A percentile compares a stretch with the other conserved stretches of the same genome.
phyloP scores from a whole-genome alignment of 148 eudicot species.

The Selenicereus undatus region DNA sequence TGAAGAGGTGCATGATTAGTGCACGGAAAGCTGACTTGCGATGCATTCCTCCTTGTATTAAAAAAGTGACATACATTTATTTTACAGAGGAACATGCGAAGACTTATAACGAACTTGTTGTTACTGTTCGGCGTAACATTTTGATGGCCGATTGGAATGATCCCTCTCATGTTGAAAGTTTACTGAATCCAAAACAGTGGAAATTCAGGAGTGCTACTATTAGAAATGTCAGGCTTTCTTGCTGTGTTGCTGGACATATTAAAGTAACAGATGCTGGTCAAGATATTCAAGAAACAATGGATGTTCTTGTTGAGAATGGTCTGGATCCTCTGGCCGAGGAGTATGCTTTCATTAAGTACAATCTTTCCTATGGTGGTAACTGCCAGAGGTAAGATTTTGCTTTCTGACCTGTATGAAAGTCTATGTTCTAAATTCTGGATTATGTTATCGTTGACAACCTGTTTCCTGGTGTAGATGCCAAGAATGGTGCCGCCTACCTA shows the following conservation, averaged over 20 bases:
- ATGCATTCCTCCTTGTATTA: slow-evolving; percentile 85
- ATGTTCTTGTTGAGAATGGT: slow-evolving; percentile 61
- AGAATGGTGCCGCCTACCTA: slow-evolving; percentile 96
- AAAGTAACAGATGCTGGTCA: slow-evolving; percentile 75
- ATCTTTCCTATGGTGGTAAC: slow-evolving; percentile 63
- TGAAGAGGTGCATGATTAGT: slow-evolving; percentile 93
- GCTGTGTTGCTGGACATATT: slow-evolving; percentile 95
- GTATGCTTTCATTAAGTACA: slow-evolving; percentile 53
- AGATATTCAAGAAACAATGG: slow-evolving; percentile 98
- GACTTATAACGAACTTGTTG: slow-evolving; percentile 88
- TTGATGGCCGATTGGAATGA: slow-evolving; percentile 99
- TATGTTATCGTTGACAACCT: slow-evolving; percentile 16
- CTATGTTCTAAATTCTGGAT: background rate
- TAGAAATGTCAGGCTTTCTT: slow-evolving; percentile 82
- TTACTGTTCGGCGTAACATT: slow-evolving; percentile 85
- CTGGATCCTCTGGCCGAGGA: slow-evolving; percentile 68
- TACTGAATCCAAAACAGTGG: slow-evolving; percentile 90
- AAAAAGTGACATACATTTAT: slow-evolving; percentile 56
- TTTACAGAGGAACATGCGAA: slow-evolving; percentile 79
- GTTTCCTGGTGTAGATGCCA: slow-evolving; percentile 52
- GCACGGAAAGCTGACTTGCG: slow-evolving; percentile 81
- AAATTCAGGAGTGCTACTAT: slow-evolving; percentile 68
- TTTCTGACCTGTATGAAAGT: slow-evolving; percentile 2
- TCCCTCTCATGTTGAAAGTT: slow-evolving; percentile 94
- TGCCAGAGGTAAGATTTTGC: slow-evolving; percentile 67